Percentiles rank a stretch among this genome's conserved stretches.
These are phyloP conservation scores for Mortierella claussenii DNA, from an alignment of 192 early-diverging fungal genomes.

Conservation along the genomic window DNA sequence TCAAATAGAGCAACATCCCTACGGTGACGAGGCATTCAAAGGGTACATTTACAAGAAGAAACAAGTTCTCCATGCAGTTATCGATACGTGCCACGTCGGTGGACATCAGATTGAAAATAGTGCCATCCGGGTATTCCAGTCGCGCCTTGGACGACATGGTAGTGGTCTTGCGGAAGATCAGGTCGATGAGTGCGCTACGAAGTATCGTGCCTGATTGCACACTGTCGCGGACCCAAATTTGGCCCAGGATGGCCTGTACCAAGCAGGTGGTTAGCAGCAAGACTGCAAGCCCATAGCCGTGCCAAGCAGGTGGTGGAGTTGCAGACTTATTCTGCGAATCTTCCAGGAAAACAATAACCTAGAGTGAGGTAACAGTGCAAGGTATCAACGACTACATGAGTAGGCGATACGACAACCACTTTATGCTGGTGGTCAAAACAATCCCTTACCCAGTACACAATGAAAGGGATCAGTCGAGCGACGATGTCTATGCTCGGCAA, in stretches of 20 bases:
- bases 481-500: conserved; percentile 28
- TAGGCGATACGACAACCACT: too few species aligned
- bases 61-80: conserved; percentile 2
- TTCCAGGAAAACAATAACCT: conserved; percentile 35
- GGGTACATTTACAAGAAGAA: conserved; percentile 66
- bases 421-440: too few species aligned
- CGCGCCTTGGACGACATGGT: conserved; percentile 34
- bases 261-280: conserved; percentile 4
- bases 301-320: conserved; percentile 18
- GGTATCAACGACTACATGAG: too few species aligned
- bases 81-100: conserved; percentile 44
- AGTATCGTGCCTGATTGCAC: background rate
- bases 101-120: conserved; percentile 60
- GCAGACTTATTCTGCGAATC: conserved; percentile 8
- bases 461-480: conserved; percentile 17
- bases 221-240: conserved; percentile 2
- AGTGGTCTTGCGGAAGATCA: conserved; percentile 36
- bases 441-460: conserved; percentile 30
- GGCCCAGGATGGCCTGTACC: background rate
- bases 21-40: conserved; percentile 71
- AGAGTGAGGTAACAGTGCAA: too few species aligned
- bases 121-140: conserved; percentile 44
- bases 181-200: conserved; percentile 17
- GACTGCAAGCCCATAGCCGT: conserved; percentile 23
- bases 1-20: conserved; percentile 71